These are phyloP conservation scores for Ilex paraguariensis DNA, from an alignment of 305 asterid species.

Conservation along the genomic window DNA sequence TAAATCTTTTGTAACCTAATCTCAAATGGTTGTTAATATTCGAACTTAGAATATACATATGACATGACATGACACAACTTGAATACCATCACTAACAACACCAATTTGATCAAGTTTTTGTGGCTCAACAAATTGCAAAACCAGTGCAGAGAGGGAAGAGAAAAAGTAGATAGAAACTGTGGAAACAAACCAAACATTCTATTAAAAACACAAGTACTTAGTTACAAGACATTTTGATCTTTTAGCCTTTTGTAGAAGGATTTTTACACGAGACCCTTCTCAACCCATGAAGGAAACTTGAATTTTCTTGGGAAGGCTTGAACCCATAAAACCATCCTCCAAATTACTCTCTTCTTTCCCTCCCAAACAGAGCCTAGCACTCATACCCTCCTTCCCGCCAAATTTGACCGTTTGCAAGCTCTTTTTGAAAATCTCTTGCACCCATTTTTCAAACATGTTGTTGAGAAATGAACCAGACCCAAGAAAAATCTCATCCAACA, in stretches of 20 bases:
- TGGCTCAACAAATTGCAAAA: neutral
- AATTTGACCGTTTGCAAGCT: slow-evolving; percentile 37
- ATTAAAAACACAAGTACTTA: slow-evolving; percentile 8
- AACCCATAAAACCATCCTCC: slow-evolving; percentile 57
- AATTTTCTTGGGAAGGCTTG: slow-evolving; percentile 71
- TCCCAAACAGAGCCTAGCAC: slow-evolving; percentile 57
- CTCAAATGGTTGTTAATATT: neutral
- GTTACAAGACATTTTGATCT: neutral
- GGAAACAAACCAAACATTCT: slow-evolving; percentile 32
- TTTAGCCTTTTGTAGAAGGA: neutral
- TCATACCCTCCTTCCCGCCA: slow-evolving; percentile 27
- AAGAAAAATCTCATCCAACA: slow-evolving; percentile 34
- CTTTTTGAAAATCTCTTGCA: slow-evolving; percentile 46
- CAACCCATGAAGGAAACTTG: slow-evolving; percentile 46
- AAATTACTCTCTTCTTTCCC: slow-evolving; percentile 31
- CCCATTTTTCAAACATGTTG: slow-evolving; percentile 62
- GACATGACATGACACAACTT: neutral
- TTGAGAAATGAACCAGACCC: slow-evolving; percentile 49
- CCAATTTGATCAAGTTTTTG: neutral
- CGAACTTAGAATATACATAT: neutral
- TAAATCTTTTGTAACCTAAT: neutral
- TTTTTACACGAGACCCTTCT: slow-evolving; percentile 14
- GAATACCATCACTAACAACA: neutral
- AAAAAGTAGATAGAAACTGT: neutral
- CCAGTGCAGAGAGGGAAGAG: neutral